Evolutionary conservation across 2,329 filamentous ascomycete genomes (phyloP).

Genomic region (Fusarium sp.): DNA sequence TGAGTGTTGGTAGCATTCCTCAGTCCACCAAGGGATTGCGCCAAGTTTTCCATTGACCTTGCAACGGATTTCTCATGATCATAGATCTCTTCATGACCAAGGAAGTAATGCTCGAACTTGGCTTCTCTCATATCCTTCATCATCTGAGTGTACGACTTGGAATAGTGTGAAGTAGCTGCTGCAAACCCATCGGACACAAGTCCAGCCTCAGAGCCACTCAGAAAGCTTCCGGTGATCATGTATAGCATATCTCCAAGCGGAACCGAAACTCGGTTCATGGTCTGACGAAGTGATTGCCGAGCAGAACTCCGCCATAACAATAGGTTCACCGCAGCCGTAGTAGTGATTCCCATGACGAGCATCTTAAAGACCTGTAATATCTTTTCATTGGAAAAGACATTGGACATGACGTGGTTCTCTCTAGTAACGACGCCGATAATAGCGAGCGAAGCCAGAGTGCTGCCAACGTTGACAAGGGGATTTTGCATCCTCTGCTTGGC

Average conservation of each 20-base stretch:
- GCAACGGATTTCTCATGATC: conserved; percentile 82
- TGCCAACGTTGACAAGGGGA: conserved; percentile 85
- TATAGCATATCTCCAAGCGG: conserved; percentile 85
- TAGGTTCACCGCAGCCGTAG: conserved; percentile 78
- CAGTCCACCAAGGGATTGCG: conserved; percentile 90
- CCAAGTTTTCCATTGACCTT: conserved; percentile 84
- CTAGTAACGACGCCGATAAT: conserved; percentile 92
- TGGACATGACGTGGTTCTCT: conserved; percentile 87
- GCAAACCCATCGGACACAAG: conserved; percentile 74
- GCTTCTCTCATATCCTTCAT: conserved; percentile 85
- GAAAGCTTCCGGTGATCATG: conserved; percentile 83
- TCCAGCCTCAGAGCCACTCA: conserved; percentile 84
- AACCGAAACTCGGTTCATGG: conserved; percentile 77
- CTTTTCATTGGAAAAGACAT: conserved; percentile 84
- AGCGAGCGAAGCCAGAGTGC: conserved; percentile 86
- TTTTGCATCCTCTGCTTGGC: conserved; percentile 82
- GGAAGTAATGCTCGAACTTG: conserved; percentile 87
- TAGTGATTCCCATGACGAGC: conserved; percentile 79
- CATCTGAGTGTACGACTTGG: conserved; percentile 74
- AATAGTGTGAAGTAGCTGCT: conserved; percentile 71
- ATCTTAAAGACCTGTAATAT: conserved; percentile 86
- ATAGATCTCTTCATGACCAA: conserved; percentile 84
- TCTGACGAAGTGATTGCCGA: conserved; percentile 76
- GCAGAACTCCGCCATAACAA: conserved; percentile 84
- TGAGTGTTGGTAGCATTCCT: conserved; percentile 91